Evolutionary conservation across 371 early-diverging fungal genomes (phyloP).

Genomic region (Sporodiniella umbellata): DNA sequence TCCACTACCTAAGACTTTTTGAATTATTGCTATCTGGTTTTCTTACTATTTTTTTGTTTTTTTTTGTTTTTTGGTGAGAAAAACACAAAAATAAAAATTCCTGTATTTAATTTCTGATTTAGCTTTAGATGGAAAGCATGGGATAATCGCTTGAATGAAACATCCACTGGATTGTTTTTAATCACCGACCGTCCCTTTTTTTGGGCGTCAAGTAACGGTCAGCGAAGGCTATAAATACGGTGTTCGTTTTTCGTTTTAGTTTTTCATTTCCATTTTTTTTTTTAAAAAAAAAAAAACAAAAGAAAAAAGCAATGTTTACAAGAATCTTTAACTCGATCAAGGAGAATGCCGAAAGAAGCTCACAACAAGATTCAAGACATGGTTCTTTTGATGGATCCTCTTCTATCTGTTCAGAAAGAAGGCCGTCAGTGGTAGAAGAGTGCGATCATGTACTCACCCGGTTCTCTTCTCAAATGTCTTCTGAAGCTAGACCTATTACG

Average conservation of each 20-base stretch:
- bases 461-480: neutral
- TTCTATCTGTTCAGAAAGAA: constrained; percentile 6
- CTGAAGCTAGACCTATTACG: constrained; percentile 5
- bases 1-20: too few species aligned
- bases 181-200: too few species aligned
- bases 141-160: too few species aligned
- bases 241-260: neutral
- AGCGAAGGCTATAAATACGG: neutral
- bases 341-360: constrained; percentile 1
- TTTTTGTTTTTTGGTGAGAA: too few species aligned
- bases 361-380: neutral
- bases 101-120: too few species aligned
- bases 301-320: constrained; percentile 13
- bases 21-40: too few species aligned
- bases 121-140: too few species aligned
- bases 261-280: constrained; percentile 1
- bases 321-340: constrained; percentile 13
- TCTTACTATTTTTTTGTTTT: too few species aligned
- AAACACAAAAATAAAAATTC: too few species aligned
- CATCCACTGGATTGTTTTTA: too few species aligned
- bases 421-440: constrained; percentile 17
- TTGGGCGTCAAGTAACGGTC: too few species aligned
- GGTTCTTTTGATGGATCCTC: neutral
- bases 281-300: neutral
- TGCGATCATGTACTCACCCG: neutral